Evolutionary conservation across 2,329 filamentous ascomycete species (phyloP).

Genomic region (Thermothelomyces thermophilus): DNA sequence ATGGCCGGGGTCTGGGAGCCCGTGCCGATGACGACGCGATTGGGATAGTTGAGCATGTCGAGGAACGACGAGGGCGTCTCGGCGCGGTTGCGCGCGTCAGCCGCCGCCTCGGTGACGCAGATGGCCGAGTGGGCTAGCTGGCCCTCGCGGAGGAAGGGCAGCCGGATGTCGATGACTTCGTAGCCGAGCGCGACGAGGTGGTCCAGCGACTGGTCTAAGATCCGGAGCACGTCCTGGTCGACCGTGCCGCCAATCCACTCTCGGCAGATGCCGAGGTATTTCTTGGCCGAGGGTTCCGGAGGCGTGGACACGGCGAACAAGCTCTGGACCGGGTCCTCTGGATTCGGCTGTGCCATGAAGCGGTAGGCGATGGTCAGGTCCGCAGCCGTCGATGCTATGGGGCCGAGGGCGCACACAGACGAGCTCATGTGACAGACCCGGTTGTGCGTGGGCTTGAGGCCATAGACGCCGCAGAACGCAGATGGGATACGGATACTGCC

Average conservation of each 20-base stretch:
- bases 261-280: conserved; percentile 63
- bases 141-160: conserved; percentile 62
- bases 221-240: conserved; percentile 53
- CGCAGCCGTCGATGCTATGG: conserved; percentile 66
- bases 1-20: conserved; percentile 56
- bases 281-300: conserved; percentile 38
- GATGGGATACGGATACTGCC: conserved; percentile 69
- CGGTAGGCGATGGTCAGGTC: conserved; percentile 81
- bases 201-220: conserved; percentile 57
- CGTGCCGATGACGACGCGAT: conserved; percentile 62
- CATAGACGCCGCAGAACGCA: conserved; percentile 72
- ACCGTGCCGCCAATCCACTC: conserved; percentile 66
- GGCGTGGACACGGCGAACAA: conserved; percentile 55
- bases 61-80: conserved; percentile 44
- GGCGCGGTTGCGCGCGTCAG: conserved; percentile 37
- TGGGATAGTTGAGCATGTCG: conserved; percentile 55
- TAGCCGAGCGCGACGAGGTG: conserved; percentile 48
- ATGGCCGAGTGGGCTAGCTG: conserved; percentile 72
- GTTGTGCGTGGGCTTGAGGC: conserved; percentile 71
- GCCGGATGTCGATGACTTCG: conserved; percentile 50
- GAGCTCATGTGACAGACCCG: conserved; percentile 54
- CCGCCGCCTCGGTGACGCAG: conserved; percentile 65
- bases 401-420: conserved; percentile 59
- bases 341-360: conserved; percentile 67
- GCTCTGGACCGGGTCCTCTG: conserved; percentile 51